Percentiles rank a stretch among this genome's conserved stretches.
phyloP scores from a whole-genome alignment of 2,329 filamentous ascomycete genomes.

The Xenoacremonium recifei region DNA sequence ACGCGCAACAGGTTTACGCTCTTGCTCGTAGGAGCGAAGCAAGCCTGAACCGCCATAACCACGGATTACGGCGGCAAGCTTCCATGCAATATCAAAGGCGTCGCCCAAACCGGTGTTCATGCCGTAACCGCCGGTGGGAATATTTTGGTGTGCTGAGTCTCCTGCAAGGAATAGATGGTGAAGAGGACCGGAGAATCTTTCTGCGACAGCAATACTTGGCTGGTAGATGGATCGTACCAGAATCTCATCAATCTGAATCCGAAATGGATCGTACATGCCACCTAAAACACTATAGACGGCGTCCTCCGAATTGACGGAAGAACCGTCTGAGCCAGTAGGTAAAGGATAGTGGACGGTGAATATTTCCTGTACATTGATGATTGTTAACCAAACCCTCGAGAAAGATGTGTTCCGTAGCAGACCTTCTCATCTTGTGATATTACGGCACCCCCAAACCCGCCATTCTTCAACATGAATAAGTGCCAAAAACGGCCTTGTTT shows the following conservation, averaged over 20 bases:
- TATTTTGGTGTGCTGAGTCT: constrained; percentile 36
- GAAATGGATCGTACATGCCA: constrained; percentile 1
- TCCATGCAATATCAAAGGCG: constrained; percentile 34
- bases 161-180: constrained; percentile 36
- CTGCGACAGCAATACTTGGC: constrained; percentile 20
- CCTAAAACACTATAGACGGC: constrained; percentile 8
- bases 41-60: constrained; percentile 11
- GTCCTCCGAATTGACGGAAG: not conserved
- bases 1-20: constrained; percentile 17
- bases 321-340: not conserved
- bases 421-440: not conserved
- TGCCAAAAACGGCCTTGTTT: not conserved
- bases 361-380: too few relatives aligned
- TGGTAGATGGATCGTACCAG: constrained; percentile 18
- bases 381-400: too few relatives aligned
- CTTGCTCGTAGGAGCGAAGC: constrained; percentile 23
- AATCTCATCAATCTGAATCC: constrained; percentile 21
- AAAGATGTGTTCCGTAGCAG: too few relatives aligned
- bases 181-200: constrained; percentile 23
- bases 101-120: constrained; percentile 38
- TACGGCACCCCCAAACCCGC: not conserved
- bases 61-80: constrained; percentile 27
- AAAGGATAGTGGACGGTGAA: not conserved
- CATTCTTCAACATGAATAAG: not conserved
- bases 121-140: constrained; percentile 34